These are phyloP conservation scores for Coprinellus aureogranulatus DNA, from an alignment of 768 basidiomycete species.

Conservation along the genomic window DNA sequence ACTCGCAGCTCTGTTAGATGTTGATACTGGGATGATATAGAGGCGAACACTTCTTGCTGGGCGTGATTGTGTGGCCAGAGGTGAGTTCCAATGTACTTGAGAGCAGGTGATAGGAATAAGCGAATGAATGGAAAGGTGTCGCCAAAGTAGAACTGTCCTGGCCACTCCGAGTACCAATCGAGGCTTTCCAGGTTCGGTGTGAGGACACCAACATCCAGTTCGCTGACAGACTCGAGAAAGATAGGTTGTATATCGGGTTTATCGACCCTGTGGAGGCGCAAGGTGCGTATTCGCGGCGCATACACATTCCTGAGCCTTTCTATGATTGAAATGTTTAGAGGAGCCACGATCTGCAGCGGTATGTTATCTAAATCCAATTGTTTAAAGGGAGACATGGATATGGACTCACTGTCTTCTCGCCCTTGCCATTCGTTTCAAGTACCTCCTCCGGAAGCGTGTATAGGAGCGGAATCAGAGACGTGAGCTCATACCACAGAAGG, in stretches of 20 bases:
- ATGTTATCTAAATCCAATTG: no score
- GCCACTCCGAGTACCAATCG: not conserved
- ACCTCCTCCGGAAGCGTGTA: not conserved
- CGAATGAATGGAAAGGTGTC: not conserved
- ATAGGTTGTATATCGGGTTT: not conserved
- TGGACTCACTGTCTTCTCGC: not conserved
- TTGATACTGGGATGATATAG: not conserved
- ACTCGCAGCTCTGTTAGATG: not conserved
- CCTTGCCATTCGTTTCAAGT: not conserved
- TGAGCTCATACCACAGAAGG: not conserved
- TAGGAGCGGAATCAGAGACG: not conserved
- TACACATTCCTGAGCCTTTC: no score
- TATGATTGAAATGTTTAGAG: no score
- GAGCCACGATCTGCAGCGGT: no score
- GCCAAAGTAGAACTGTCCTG: not conserved
- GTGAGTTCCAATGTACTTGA: not conserved
- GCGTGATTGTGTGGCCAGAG: not conserved
- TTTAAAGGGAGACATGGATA: not conserved
- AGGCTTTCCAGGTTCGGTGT: not conserved
- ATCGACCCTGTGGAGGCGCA: not conserved
- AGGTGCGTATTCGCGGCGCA: not conserved
- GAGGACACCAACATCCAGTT: not conserved
- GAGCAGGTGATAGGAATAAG: not conserved
- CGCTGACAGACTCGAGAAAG: not conserved
- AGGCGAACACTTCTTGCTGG: not conserved